Evolutionary conservation across 2,329 filamentous ascomycete species (phyloP).

Genomic region (Elsinoe batatas): DNA sequence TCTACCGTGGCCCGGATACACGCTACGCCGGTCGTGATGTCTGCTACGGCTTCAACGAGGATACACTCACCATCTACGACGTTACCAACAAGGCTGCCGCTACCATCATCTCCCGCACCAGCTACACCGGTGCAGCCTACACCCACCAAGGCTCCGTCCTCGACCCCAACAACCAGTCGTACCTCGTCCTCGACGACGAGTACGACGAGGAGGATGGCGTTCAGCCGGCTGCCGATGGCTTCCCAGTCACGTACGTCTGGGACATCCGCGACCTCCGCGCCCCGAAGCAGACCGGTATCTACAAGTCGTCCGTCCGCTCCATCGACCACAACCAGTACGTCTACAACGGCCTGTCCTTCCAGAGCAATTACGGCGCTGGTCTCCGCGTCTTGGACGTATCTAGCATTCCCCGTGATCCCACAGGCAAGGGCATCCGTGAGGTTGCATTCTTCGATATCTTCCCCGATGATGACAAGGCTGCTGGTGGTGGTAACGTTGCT

Average conservation of each 20-base stretch:
- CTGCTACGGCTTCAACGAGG: conserved; percentile 45
- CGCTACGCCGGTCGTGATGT: conserved; percentile 39
- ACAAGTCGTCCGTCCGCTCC: conserved; percentile 26
- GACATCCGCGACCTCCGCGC: conserved; percentile 37
- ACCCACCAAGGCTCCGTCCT: conserved; percentile 47
- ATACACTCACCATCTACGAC: conserved; percentile 35
- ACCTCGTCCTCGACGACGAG: conserved; percentile 45
- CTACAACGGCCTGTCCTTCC: conserved; percentile 29
- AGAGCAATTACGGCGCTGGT: conserved; percentile 30
- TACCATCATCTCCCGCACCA: conserved; percentile 39
- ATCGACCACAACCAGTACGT: conserved; percentile 38
- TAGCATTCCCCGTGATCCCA: conserved; percentile 33
- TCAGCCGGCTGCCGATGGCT: conserved; percentile 34
- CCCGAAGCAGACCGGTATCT: conserved; percentile 33
- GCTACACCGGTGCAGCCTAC: conserved; percentile 41
- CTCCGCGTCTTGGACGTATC: conserved; percentile 29
- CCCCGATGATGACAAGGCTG: conserved; percentile 40
- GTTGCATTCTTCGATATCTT: conserved; percentile 43
- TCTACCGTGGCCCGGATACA: conserved; percentile 40
- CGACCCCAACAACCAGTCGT: conserved; percentile 36
- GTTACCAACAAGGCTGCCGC: conserved; percentile 34
- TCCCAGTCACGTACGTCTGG: conserved; percentile 41
- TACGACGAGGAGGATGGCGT: conserved; percentile 39
- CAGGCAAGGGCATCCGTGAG: conserved; percentile 38
- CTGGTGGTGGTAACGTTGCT: conserved; percentile 28